A percentile compares a stretch with the other conserved stretches of the same genome.
These are phyloP conservation scores for Linum usitatissimum DNA, from an alignment of 345 rosid genomes.

Conservation along the genomic window DNA sequence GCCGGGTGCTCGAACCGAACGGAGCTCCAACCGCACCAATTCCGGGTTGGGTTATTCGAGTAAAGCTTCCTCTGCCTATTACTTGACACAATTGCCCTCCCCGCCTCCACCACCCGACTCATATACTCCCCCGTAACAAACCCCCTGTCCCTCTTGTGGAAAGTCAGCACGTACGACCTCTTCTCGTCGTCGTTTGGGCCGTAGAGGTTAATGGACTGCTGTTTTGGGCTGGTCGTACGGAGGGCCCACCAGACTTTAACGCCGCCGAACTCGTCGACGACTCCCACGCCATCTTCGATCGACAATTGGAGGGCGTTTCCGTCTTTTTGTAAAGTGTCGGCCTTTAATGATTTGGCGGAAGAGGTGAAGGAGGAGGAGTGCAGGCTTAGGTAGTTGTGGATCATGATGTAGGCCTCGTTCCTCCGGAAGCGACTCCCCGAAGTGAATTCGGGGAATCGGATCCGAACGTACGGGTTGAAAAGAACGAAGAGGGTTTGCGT, in stretches of 20 bases:
- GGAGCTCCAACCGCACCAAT: not conserved
- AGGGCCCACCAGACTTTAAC: slow-evolving; percentile 11
- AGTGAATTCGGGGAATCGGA: not conserved
- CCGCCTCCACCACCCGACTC: slow-evolving; percentile 10
- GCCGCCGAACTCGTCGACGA: slow-evolving; percentile 4
- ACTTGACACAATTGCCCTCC: slow-evolving; percentile 6
- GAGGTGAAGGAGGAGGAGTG: not conserved
- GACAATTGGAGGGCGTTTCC: not conserved
- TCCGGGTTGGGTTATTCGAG: slow-evolving; percentile 11
- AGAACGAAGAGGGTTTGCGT: not conserved
- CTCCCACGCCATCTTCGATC: slow-evolving; percentile 12
- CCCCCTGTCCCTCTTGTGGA: slow-evolving; percentile 3
- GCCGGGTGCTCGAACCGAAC: slow-evolving; percentile 1
- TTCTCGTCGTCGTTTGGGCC: not conserved
- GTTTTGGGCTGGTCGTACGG: not conserved
- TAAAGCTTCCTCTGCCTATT: slow-evolving; percentile 15
- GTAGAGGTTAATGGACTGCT: not conserved
- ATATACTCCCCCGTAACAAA: not conserved
- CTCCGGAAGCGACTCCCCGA: not conserved
- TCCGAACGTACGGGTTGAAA: not conserved
- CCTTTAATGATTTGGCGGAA: not conserved
- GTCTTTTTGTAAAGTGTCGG: not conserved
- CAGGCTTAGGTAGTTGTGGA: not conserved
- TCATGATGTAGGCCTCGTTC: not conserved
- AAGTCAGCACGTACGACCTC: slow-evolving; percentile 3